phyloP scores from a whole-genome alignment of 2,329 filamentous ascomycete genomes.

The Chaetomium sp. region DNA sequence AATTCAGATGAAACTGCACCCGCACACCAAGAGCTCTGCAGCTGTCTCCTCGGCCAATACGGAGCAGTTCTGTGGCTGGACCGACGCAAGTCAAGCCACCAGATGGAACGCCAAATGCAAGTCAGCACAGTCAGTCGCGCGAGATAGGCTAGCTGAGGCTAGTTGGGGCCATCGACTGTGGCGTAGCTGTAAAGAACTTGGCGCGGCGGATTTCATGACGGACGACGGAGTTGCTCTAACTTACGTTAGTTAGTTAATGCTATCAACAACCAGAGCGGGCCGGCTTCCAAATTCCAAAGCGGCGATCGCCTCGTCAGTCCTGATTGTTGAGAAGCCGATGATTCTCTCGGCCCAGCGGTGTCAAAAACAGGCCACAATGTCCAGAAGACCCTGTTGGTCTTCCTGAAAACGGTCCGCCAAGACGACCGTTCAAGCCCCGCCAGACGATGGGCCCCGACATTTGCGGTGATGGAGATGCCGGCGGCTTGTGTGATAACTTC shows the following conservation, averaged over 20 bases:
- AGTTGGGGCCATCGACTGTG: too few species aligned
- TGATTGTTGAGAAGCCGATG: background rate
- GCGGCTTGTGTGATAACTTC: background rate
- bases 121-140: too few species aligned
- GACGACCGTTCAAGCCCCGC: slow-evolving; percentile 10
- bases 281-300: too few species aligned
- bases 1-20: slow-evolving; percentile 23
- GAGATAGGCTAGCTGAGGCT: too few species aligned
- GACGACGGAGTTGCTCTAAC: too few species aligned
- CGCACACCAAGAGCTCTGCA: slow-evolving; percentile 25
- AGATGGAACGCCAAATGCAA: background rate
- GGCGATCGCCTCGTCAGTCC: background rate
- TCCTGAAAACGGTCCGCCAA: slow-evolving; percentile 13
- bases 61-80: slow-evolving; percentile 5
- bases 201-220: background rate
- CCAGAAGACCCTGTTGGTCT: background rate
- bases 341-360: background rate
- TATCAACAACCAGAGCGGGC: too few species aligned
- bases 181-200: slow-evolving; percentile 4
- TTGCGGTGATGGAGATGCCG: slow-evolving; percentile 4
- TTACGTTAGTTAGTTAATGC: too few species aligned
- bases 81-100: background rate
- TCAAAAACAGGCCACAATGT: background rate
- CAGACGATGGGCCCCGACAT: background rate
- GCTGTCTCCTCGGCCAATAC: slow-evolving; percentile 6